phyloP scores from a whole-genome alignment of 2,329 filamentous ascomycete species.

The Aaosphaeria arxii region DNA sequence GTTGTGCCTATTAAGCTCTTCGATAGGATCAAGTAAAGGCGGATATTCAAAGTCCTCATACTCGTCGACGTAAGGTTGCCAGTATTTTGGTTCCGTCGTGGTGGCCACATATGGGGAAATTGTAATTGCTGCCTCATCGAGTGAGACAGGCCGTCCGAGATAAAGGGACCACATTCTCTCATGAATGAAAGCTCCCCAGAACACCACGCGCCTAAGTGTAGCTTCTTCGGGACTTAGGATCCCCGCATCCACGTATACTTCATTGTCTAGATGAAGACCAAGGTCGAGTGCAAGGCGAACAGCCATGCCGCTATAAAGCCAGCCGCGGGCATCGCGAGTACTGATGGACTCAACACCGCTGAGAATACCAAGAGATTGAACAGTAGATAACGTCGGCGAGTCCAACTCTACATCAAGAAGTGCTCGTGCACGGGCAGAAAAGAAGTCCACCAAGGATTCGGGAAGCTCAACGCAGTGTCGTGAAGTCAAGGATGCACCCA shows the following conservation, averaged over 20 bases:
- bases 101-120: no score
- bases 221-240: background rate
- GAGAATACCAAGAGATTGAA: conserved; percentile 47
- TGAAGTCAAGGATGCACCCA: conserved; percentile 35
- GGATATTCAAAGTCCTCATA: no score
- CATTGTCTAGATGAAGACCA: background rate
- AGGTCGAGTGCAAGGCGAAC: conserved; percentile 6
- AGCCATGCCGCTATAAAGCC: conserved; percentile 44
- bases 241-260: no score
- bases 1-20: no score
- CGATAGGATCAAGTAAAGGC: no score
- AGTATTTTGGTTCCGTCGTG: no score
- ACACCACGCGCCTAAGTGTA: background rate
- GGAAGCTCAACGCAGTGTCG: conserved; percentile 37
- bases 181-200: background rate
- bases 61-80: no score
- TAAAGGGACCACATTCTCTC: conserved; percentile 28
- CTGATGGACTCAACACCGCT: conserved; percentile 45
- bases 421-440: conserved; percentile 44
- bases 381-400: conserved; percentile 47
- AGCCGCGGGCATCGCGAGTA: conserved; percentile 45
- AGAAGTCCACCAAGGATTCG: conserved; percentile 34
- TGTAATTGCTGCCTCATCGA: no score
- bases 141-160: background rate
- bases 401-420: conserved; percentile 49